phyloP scores from a whole-genome alignment of 495 filamentous ascomycete genomes.

The Bacidia gigantensis region DNA sequence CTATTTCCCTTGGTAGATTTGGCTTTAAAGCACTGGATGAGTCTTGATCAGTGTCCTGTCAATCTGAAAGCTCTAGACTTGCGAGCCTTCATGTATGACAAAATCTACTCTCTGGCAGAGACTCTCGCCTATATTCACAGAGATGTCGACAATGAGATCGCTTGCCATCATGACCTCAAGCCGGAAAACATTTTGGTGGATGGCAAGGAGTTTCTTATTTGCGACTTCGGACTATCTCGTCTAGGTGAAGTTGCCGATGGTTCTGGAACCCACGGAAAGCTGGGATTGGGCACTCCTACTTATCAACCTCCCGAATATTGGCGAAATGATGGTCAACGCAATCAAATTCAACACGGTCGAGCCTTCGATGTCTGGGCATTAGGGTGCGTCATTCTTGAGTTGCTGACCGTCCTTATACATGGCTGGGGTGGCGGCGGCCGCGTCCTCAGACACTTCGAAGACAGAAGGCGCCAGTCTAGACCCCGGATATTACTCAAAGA shows the following conservation, averaged over 20 bases:
- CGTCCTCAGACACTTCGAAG: no score
- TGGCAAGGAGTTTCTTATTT: no score
- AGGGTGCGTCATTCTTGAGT: not conserved
- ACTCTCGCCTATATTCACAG: not conserved
- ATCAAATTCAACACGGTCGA: not conserved
- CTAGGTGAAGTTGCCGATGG: not conserved
- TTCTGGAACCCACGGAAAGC: not conserved
- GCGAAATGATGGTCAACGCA: not conserved
- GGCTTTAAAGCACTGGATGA: not conserved
- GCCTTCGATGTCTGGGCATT: slow-evolving; percentile 4
- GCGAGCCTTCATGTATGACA: not conserved
- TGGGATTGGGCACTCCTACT: no score
- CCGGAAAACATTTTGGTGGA: no score
- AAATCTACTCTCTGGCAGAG: not conserved
- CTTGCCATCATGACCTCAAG: no score
- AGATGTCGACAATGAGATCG: not conserved
- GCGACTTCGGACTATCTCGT: no score
- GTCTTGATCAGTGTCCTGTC: not conserved
- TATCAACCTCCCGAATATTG: slow-evolving; percentile 2
- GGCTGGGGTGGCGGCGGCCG: not conserved
- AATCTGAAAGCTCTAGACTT: not conserved
- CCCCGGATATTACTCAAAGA: no score
- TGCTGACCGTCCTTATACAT: not conserved
- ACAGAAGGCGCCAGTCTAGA: no score
- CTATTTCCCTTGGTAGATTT: not conserved